phyloP scores from a whole-genome alignment of 23 red algal genomes.

The Gracilaria caudata region DNA sequence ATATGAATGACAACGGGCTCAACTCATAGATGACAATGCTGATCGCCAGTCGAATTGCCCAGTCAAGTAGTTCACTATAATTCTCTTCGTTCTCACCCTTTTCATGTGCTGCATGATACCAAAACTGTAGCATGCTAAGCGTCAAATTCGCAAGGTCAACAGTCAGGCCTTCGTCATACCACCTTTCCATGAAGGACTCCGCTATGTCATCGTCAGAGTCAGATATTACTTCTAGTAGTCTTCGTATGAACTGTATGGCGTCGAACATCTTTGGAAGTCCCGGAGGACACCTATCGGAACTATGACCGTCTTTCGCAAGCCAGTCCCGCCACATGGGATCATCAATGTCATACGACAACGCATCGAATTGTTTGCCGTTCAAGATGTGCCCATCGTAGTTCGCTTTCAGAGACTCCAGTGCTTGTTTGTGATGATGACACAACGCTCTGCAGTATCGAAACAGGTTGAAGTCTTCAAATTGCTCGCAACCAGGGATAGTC shows the following conservation, averaged over 20 bases:
- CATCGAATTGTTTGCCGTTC: constrained; percentile 14
- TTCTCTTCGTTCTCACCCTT: constrained; percentile 14
- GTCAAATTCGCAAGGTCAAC: background rate
- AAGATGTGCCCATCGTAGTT: background rate
- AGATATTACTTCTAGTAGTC: constrained; percentile 1
- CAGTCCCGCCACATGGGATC: constrained; percentile 3
- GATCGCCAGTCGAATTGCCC: background rate
- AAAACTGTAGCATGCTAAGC: background rate
- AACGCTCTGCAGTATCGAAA: constrained; percentile 7
- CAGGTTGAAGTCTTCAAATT: constrained; percentile 6
- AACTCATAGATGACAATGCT: constrained; percentile 26
- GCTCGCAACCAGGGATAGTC: constrained; percentile 14
- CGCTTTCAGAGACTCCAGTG: constrained; percentile 14
- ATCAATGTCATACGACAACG: constrained; percentile 16
- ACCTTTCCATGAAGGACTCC: background rate
- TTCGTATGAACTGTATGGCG: background rate
- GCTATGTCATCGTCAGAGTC: constrained; percentile 9
- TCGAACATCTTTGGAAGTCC: constrained; percentile 2
- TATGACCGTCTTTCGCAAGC: background rate
- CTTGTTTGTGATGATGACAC: constrained; percentile 18
- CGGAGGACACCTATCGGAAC: background rate
- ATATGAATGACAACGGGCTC: constrained; percentile 24
- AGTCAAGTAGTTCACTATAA: constrained; percentile 20
- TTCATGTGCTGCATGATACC: background rate
- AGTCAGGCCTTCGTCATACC: constrained; percentile 4